Conservation (phyloP, 495 filamentous ascomycete genomes). For the Hypoxylon lienhwacheense region DNA sequence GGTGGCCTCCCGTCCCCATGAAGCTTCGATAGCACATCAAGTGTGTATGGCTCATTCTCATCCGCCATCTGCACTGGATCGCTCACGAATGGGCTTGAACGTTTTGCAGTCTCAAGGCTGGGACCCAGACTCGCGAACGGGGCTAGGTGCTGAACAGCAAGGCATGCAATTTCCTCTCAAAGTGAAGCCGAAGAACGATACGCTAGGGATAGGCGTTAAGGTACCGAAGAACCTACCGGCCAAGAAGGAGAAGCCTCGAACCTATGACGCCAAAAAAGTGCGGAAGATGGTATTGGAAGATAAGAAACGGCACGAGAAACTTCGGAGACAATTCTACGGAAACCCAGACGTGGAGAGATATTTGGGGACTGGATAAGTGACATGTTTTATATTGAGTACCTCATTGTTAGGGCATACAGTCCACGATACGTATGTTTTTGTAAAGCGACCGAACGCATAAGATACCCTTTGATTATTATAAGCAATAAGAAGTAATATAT, state of each 20-base stretch:
- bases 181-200: slow-evolving; percentile 69
- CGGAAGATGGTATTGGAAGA: slow-evolving; percentile 62
- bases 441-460: too few relatives aligned
- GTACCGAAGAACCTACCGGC: slow-evolving; percentile 44
- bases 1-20: slow-evolving; percentile 53
- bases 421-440: too few relatives aligned
- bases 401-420: too few relatives aligned
- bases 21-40: slow-evolving; percentile 79
- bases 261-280: slow-evolving; percentile 70
- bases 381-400: too few relatives aligned
- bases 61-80: slow-evolving; percentile 81
- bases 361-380: slow-evolving; percentile 52
- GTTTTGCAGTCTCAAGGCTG: slow-evolving; percentile 79
- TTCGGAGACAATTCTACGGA: slow-evolving; percentile 68
- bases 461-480: too few relatives aligned
- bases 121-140: slow-evolving; percentile 78
- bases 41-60: slow-evolving; percentile 76
- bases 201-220: slow-evolving; percentile 67
- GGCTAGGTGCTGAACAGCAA: slow-evolving; percentile 70
- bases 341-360: slow-evolving; percentile 73
- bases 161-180: slow-evolving; percentile 79
- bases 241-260: slow-evolving; percentile 56
- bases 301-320: slow-evolving; percentile 61
- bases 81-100: slow-evolving; percentile 72
- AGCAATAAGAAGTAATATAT: too few relatives aligned